A percentile compares a stretch with the other conserved stretches of the same genome.
Evolutionary conservation across 1,284 basidiomycete species (phyloP).

Genomic region (Quambalaria eucalypti): DNA sequence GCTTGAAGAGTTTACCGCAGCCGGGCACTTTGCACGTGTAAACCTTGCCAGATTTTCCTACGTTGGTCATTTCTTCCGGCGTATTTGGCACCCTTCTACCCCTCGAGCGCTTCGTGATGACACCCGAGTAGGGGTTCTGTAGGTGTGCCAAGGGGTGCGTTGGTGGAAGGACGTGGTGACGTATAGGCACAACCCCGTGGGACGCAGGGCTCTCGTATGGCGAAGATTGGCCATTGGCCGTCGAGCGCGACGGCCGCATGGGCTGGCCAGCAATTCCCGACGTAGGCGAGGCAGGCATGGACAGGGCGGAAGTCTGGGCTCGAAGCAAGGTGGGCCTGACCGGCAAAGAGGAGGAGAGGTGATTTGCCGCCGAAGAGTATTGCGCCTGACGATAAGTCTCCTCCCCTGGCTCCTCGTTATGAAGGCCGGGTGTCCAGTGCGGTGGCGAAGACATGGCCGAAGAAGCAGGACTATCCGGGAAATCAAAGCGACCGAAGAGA

Average conservation of each 20-base stretch:
- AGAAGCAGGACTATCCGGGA: not conserved
- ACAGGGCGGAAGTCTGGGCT: constrained; percentile 7
- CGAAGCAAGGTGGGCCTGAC: not conserved
- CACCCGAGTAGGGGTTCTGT: constrained; percentile 25
- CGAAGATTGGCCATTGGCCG: constrained; percentile 9
- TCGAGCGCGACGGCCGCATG: constrained; percentile 1
- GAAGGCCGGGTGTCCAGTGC: not conserved
- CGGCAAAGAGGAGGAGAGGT: not conserved
- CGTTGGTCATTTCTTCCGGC: constrained; percentile 39
- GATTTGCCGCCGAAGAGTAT: not conserved
- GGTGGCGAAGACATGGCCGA: not conserved
- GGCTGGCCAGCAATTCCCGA: constrained; percentile 8
- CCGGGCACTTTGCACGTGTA: constrained; percentile 42
- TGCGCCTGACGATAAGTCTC: not conserved
- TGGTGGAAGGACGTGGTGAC: constrained; percentile 16
- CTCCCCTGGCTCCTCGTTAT: not conserved
- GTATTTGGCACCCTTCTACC: constrained; percentile 40
- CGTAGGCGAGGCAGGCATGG: constrained; percentile 20
- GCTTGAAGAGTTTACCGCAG: constrained; percentile 42
- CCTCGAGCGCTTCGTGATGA: constrained; percentile 40
- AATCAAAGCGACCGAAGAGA: not conserved
- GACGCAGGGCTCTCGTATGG: constrained; percentile 1
- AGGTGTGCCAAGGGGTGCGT: constrained; percentile 19
- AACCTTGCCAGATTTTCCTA: constrained; percentile 42
- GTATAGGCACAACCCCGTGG: constrained; percentile 13